Base-by-base conservation (phyloP, 768 basidiomycete genomes). In the Tulasnella sp. region DNA sequence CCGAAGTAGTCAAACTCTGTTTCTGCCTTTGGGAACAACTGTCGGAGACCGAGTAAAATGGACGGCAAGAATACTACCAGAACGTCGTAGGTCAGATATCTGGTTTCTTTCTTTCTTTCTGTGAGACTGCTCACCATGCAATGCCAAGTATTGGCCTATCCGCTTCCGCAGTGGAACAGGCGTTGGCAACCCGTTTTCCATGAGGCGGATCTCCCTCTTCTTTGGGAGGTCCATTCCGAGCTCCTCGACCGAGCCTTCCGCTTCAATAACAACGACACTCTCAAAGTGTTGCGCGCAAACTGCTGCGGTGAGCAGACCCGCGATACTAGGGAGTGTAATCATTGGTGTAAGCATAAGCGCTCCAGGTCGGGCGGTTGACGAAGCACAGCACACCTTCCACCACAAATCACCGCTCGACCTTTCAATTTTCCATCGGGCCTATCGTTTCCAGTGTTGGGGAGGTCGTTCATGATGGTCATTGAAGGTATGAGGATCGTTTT, bases 271-370 rank as follows among this genome's bases (percentile, higher is more conserved):
- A 13, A 38, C 7, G 17, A 59, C 58, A 29, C 27, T 30, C 3
- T 59, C 58, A 24, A 59, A 59, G 30, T 59, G 58, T 9, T 59
- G 29, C 11, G 58, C 58, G 34, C 58, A 59, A 9, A 51, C 47
- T 2, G 58, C 24, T 2, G 58, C 58, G 24, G 58, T 32, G 19
- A 50, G 17, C 45, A 59, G 29, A 17, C 58, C 58, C 7, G 45
- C 58, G 7, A 59, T 42, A 43, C 58, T 59, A 38, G 34, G 34
- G 7, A 38, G 34, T 38, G 34, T 7, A 15, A 38, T 38, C 34
- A 5, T 38, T 7, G 34, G 34, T 7, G 7, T 15, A 38, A 7
- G 5, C 15, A 15, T 7, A 15, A 38, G 34, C 7, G 5, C 34
- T 7, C 34, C 34, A 38, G 34, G 34, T 38, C 7, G 7, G 34